Evolutionary conservation across 2,329 filamentous ascomycete genomes (phyloP).

Genomic region (Exophiala sp.): DNA sequence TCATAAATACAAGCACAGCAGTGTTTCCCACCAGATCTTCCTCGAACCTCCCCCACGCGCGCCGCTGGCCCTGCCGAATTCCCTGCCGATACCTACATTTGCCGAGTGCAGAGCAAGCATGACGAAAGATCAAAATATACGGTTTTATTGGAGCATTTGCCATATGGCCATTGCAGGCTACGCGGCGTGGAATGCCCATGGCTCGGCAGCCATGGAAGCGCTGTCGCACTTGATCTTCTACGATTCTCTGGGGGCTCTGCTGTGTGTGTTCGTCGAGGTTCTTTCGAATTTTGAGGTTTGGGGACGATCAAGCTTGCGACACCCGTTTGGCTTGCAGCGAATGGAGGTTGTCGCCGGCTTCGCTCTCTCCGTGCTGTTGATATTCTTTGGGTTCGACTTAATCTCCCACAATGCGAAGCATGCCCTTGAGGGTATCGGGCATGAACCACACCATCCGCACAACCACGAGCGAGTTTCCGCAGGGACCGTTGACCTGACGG

Average conservation of each 20-base stretch:
- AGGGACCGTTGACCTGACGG: slow-evolving; percentile 74
- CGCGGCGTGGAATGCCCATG: slow-evolving; percentile 78
- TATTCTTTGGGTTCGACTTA: slow-evolving; percentile 96
- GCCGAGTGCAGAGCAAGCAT: slow-evolving; percentile 85
- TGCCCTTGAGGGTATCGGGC: slow-evolving; percentile 67
- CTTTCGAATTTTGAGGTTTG: slow-evolving; percentile 96
- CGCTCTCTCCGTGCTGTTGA: slow-evolving; percentile 87
- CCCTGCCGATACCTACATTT: slow-evolving; percentile 82
- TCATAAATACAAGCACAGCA: slow-evolving; percentile 97
- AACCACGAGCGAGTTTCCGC: slow-evolving; percentile 61
- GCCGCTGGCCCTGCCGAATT: slow-evolving; percentile 82
- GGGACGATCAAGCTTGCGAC: slow-evolving; percentile 83
- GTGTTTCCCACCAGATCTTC: slow-evolving; percentile 93
- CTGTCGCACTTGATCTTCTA: slow-evolving; percentile 92
- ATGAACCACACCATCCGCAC: slow-evolving; percentile 67
- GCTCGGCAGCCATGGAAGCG: slow-evolving; percentile 83
- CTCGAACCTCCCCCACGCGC: slow-evolving; percentile 81
- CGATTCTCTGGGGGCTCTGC: slow-evolving; percentile 82
- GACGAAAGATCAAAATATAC: slow-evolving; percentile 75
- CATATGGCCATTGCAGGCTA: slow-evolving; percentile 77
- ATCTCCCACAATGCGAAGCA: slow-evolving; percentile 92
- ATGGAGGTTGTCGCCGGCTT: slow-evolving; percentile 93
- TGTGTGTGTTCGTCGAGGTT: slow-evolving; percentile 89
- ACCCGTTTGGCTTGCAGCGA: slow-evolving; percentile 87
- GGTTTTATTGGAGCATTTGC: slow-evolving; percentile 83